These are phyloP conservation scores for Rickenella mellea DNA, from an alignment of 768 basidiomycete species.

Conservation along the genomic window DNA sequence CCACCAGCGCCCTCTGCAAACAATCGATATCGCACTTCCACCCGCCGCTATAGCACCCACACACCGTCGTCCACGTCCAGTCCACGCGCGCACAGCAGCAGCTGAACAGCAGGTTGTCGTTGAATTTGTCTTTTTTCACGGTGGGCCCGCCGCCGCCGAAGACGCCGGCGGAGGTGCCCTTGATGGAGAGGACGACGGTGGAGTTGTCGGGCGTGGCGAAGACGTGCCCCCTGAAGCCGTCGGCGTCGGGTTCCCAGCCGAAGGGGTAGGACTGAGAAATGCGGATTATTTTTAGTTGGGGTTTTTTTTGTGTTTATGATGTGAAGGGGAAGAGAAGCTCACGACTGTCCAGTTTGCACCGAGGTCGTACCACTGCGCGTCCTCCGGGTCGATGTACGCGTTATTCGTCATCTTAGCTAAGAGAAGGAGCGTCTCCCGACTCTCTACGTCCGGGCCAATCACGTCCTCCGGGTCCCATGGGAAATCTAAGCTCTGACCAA, in stretches of 20 bases:
- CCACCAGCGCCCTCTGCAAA: constrained; percentile 61
- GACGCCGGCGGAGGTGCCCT: constrained; percentile 79
- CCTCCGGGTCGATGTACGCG: constrained; percentile 63
- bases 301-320: background rate
- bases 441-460: constrained; percentile 65
- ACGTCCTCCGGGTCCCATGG: constrained; percentile 74
- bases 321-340: background rate
- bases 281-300: too few species aligned
- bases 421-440: constrained; percentile 62
- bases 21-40: constrained; percentile 80
- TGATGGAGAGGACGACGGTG: constrained; percentile 82
- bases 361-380: constrained; percentile 71
- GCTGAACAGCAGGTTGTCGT: constrained; percentile 87
- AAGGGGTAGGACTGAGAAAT: constrained; percentile 61
- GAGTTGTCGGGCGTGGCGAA: constrained; percentile 78
- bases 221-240: constrained; percentile 87
- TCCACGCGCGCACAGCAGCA: constrained; percentile 92
- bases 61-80: constrained; percentile 92
- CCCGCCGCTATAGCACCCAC: constrained; percentile 74
- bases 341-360: constrained; percentile 55
- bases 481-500: constrained; percentile 35
- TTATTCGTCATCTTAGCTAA: constrained; percentile 96
- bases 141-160: constrained; percentile 77
- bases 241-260: constrained; percentile 84
- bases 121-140: constrained; percentile 83